phyloP scores from a whole-genome alignment of 306 rosid species.

The Pyrus bretschneideri region DNA sequence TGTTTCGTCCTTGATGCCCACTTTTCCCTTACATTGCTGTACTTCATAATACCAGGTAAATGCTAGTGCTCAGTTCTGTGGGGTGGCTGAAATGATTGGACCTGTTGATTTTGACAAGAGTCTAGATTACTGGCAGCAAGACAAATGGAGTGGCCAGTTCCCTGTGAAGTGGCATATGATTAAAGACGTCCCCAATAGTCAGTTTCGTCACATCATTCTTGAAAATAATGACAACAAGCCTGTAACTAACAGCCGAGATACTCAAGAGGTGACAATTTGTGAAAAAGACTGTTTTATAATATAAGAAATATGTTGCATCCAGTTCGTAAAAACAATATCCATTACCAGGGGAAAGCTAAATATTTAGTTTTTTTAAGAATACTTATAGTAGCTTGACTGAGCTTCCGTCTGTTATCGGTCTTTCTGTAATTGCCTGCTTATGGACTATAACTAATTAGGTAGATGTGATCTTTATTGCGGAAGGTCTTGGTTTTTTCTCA shows the following conservation, averaged over 20 bases:
- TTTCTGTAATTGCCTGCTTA: not conserved
- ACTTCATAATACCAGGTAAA: conserved; percentile 48
- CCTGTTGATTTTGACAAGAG: conserved; percentile 85
- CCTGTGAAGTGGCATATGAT: conserved; percentile 82
- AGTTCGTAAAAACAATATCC: not conserved
- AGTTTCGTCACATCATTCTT: conserved; percentile 75
- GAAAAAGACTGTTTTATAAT: not conserved
- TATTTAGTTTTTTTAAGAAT: not conserved
- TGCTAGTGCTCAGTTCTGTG: conserved; percentile 95
- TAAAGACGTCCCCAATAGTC: conserved; percentile 85
- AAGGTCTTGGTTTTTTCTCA: not conserved
- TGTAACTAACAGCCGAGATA: conserved; percentile 88
- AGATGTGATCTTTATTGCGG: not conserved
- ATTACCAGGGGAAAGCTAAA: not conserved
- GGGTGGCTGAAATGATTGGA: conserved; percentile 90
- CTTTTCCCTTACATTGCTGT: conserved; percentile 1
- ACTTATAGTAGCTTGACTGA: not conserved
- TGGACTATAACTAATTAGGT: not conserved
- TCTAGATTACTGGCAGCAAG: conserved; percentile 89
- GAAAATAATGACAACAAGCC: conserved; percentile 92
- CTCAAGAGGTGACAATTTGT: conserved; percentile 64
- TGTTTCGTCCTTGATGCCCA: not conserved
- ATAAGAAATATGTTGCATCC: not conserved
- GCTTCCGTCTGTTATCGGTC: not conserved
- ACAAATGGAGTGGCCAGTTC: conserved; percentile 90